phyloP scores from a whole-genome alignment of 1,284 basidiomycete species.

The Trametes polyzona region DNA sequence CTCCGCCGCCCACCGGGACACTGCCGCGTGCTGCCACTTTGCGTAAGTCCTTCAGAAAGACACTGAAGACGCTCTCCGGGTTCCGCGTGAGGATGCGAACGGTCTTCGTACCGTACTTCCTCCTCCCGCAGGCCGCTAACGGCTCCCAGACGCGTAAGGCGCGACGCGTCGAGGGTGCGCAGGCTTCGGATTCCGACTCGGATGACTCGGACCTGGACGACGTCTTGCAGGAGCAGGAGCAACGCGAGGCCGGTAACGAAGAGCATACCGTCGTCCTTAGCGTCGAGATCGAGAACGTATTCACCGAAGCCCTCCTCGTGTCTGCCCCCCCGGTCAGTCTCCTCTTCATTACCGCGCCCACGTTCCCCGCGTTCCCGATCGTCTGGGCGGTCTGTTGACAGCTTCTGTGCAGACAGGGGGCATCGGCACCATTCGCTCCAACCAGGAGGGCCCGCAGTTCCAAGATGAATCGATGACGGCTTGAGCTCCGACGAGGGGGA shows the following conservation, averaged over 20 bases:
- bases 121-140: constrained; percentile 45
- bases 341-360: not conserved
- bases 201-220: constrained; percentile 43
- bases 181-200: constrained; percentile 22
- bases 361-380: too few relatives aligned
- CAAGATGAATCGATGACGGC: constrained; percentile 86
- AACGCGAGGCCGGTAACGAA: constrained; percentile 70
- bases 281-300: constrained; percentile 81
- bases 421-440: constrained; percentile 82
- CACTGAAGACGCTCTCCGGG: constrained; percentile 75
- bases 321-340: constrained; percentile 82
- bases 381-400: too few relatives aligned
- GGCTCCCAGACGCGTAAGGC: constrained; percentile 16
- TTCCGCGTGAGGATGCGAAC: constrained; percentile 89
- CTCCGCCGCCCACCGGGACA: constrained; percentile 19
- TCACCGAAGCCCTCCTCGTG: constrained; percentile 49
- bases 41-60: constrained; percentile 84
- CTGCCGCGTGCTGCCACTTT: constrained; percentile 53
- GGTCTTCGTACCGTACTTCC: constrained; percentile 82
- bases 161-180: not conserved
- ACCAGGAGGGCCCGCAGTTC: constrained; percentile 58
- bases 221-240: constrained; percentile 54
- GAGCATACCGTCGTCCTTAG: constrained; percentile 86
- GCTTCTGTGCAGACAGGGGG: constrained; percentile 71
- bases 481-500: constrained; percentile 65